Conservation (phyloP, 306 rosid genomes). For the Gastrolobium villosum region DNA sequence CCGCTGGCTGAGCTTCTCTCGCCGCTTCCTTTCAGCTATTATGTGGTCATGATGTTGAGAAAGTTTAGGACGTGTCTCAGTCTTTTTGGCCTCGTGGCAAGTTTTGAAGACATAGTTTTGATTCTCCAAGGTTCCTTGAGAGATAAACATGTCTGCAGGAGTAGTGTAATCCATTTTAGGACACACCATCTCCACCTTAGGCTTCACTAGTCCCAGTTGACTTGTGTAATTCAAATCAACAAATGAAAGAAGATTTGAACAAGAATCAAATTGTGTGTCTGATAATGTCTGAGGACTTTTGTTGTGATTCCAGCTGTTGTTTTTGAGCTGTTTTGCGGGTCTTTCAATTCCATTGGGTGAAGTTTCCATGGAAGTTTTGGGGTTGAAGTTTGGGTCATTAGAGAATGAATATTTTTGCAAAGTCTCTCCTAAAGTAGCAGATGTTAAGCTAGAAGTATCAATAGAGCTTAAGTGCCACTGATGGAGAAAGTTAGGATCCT, state of each 20-base stretch:
- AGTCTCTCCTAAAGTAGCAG: constrained; percentile 70
- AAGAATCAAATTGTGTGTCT: constrained; percentile 56
- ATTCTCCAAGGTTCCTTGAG: constrained; percentile 61
- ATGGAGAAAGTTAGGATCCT: constrained; percentile 66
- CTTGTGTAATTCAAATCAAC: constrained; percentile 54
- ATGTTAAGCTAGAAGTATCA: constrained; percentile 62
- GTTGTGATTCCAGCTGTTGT: constrained; percentile 62
- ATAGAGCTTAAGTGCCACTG: constrained; percentile 73
- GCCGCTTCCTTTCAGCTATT: constrained; percentile 84
- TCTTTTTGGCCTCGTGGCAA: constrained; percentile 56
- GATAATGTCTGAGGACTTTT: constrained; percentile 44
- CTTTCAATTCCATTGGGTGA: constrained; percentile 53
- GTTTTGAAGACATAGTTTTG: constrained; percentile 55
- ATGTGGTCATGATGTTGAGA: constrained; percentile 84
- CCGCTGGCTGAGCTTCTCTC: constrained; percentile 93
- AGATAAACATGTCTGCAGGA: constrained; percentile 58
- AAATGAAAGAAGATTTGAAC: constrained; percentile 65
- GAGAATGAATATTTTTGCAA: constrained; percentile 60
- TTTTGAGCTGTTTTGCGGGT: constrained; percentile 63
- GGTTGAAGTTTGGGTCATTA: constrained; percentile 56
- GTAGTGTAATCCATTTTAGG: constrained; percentile 48
- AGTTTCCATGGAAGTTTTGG: constrained; percentile 54
- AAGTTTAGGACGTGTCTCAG: constrained; percentile 55
- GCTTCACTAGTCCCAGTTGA: constrained; percentile 67
- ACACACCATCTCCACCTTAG: constrained; percentile 68